Evolutionary conservation across 306 rosid genomes (phyloP), one percentile per base, ranked within the genome.

Genomic region (Sophora flavescens): DNA sequence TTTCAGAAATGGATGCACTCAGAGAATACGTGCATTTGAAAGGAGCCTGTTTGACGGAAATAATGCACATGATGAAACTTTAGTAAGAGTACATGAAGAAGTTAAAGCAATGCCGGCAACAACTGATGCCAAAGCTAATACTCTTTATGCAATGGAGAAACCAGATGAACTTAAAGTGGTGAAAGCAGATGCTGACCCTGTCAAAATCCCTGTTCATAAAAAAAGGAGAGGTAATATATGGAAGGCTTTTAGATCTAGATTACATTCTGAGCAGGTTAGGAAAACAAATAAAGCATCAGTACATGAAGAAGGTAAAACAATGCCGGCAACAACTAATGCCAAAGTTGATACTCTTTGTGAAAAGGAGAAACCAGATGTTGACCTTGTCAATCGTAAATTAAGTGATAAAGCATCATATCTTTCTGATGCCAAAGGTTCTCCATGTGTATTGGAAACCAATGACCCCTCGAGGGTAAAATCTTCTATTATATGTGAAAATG

Each of bases 11-110:
- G 96, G 96, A 6, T 90, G 96, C 80, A 86, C 93, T 17, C 98
- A 90, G 77, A 82, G 96, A 88, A 84, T 92, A 77, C 93, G 89
- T 74, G 97, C 99, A 14, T 87, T 82, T 72, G 97, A 90, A 80
- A 86, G 92, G 78, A 89, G 82, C 56, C 84, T 80, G 64, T 69
- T 82, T 70, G 87, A 83, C 84, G 86, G 80, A 51, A 80, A 86
- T 64, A 80, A 54, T 84, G 81, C 50, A 67, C 85, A 64, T 48
- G 83, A 74, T 76, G 89, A 65, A 72, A 69, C 68, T 48, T 74
- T 81, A 71, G 80, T 62, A 17, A 72, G 65, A 72, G 85, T 63
- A 51, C 86, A 71, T 41, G 86, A 83, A 69, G 90, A 86, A 75
- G 83, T 39, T 35, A 80, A 84, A 84, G 71, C 32, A 8, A 45